Base-by-base conservation (phyloP, 305 asterid species). In the Lippia alba region DNA sequence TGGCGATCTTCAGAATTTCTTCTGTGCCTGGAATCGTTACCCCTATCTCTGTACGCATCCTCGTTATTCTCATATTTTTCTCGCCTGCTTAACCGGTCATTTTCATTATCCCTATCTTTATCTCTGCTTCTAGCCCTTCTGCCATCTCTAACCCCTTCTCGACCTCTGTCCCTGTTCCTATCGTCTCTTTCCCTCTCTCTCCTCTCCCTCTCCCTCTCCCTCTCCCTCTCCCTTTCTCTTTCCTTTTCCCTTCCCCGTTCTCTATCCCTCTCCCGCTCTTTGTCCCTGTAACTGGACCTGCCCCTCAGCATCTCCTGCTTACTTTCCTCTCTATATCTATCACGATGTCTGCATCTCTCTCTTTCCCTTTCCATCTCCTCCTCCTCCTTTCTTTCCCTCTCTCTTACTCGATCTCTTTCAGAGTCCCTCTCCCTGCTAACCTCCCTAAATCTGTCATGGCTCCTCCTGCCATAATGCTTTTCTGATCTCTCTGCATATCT, bases 91-190 rank as follows among this genome's bases (percentile, higher is more conserved):
- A 63, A 18, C 67, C 87, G 77, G 16, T 79, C 87, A 66, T 62
- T 76, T 71, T 78, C 96, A 81, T 76, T 73, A 66, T 83, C 88
- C 75, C 80, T 73, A 74, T 78, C 81, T 45, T 64, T 64, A 60
- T 82, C 91, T 79, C 90, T 78, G 79, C 80, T 80, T 68, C 89
- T 75, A 76, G 76, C 84, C 76, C 89, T 78, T 56, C 80, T 70
- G 56, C 73, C 80, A 59, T 81, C 90, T 55, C 81, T 86, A 56
- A 54, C 71, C 64, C 75, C 73, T 19, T 73, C 81, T 71, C 84
- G 82, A 60, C 74, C 79, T 65, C 91, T 81, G 24, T 81, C 89
- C 50, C 58, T 78, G 44, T 76, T 74, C 54, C 72, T 74, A 39
- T 75, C 87, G 41, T 79, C 76, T 55, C 83, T 82, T 8, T 58